These are phyloP conservation scores for Reutealis trisperma DNA, from an alignment of 345 rosid genomes.

Conservation along the genomic window DNA sequence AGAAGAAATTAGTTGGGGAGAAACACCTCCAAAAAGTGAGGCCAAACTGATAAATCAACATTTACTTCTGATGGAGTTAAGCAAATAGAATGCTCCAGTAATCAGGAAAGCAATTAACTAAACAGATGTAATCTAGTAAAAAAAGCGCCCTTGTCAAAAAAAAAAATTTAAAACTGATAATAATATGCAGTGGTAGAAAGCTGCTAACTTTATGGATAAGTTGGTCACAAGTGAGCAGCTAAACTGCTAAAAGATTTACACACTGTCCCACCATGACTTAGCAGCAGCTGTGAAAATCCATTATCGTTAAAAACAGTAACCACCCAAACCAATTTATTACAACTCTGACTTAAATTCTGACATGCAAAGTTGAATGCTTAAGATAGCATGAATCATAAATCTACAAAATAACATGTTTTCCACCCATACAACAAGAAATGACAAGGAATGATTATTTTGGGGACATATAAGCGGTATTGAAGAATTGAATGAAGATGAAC, in stretches of 20 bases:
- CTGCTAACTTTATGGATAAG: background rate
- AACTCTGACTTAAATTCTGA: background rate
- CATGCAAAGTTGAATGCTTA: background rate
- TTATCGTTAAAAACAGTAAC: background rate
- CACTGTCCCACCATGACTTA: background rate
- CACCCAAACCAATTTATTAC: background rate
- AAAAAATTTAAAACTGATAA: background rate
- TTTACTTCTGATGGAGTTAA: background rate
- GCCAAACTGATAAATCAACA: slow-evolving; percentile 10
- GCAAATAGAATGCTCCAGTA: background rate
- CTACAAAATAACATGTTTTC: background rate
- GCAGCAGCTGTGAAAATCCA: background rate
- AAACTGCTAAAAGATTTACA: background rate
- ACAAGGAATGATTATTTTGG: background rate
- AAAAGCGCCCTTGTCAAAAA: background rate
- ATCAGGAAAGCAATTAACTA: background rate
- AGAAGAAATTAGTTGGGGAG: slow-evolving; percentile 4
- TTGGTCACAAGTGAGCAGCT: background rate
- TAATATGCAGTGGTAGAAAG: background rate
- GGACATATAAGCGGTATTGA: background rate
- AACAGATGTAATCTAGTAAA: background rate
- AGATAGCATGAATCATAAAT: background rate
- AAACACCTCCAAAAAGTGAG: slow-evolving; percentile 12
- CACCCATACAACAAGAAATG: background rate
- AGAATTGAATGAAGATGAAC: no score